Percentiles rank a stretch among this genome's conserved stretches.
Conservation (phyloP, 331 rosid genomes). For the Saraca asoca region DNA sequence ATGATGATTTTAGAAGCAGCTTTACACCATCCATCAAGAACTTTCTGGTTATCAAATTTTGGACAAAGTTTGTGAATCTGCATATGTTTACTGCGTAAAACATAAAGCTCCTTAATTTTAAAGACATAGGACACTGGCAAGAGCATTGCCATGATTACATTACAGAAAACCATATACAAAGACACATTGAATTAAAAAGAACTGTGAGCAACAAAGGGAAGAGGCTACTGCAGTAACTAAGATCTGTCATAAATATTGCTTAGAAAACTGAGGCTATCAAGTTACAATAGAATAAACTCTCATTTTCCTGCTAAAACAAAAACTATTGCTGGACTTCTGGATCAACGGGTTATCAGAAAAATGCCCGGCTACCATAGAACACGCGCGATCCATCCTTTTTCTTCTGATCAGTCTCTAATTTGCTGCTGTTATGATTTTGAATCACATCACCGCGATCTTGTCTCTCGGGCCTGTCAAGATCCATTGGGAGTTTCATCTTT, state of each 20-base stretch:
- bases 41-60: no score
- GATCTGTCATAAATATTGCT: slow-evolving; percentile 22
- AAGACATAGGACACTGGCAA: slow-evolving; percentile 10
- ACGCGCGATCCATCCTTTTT: slow-evolving; percentile 79
- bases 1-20: slow-evolving; percentile 26
- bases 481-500: slow-evolving; percentile 90
- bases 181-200: slow-evolving; percentile 12
- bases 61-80: no score
- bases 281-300: slow-evolving; percentile 34
- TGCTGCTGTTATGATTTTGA: slow-evolving; percentile 44
- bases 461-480: slow-evolving; percentile 55
- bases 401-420: slow-evolving; percentile 56
- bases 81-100: background rate
- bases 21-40: background rate
- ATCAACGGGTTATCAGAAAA: slow-evolving; percentile 56
- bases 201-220: slow-evolving; percentile 3
- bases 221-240: slow-evolving; percentile 15
- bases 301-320: slow-evolving; percentile 18
- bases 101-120: slow-evolving; percentile 18
- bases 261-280: slow-evolving; percentile 27
- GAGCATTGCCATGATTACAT: slow-evolving; percentile 7
- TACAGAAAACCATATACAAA: slow-evolving; percentile 13
- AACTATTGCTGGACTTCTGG: slow-evolving; percentile 27
- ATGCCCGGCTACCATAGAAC: slow-evolving; percentile 83
- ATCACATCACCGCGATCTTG: slow-evolving; percentile 52